These are phyloP conservation scores for Sorghum bicolor DNA, from an alignment of 176 grass and related monocot species.

Conservation along the genomic window DNA sequence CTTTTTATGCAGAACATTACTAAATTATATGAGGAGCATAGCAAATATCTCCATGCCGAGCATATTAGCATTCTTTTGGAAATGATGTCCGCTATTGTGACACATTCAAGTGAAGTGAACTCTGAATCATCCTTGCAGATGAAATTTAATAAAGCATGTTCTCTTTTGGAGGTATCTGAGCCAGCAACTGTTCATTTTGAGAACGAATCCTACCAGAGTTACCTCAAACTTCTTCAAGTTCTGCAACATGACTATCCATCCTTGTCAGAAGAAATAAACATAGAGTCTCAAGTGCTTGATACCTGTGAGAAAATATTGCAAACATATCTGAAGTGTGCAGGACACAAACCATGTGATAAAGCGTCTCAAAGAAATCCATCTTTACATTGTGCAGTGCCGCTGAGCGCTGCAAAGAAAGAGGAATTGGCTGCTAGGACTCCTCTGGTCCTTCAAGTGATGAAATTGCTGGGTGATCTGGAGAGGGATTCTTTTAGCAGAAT, in stretches of 20 bases:
- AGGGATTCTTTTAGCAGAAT: constrained; percentile 64
- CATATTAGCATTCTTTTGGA: constrained; percentile 81
- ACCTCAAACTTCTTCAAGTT: constrained; percentile 77
- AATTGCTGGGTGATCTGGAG: constrained; percentile 57
- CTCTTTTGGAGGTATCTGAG: constrained; percentile 86
- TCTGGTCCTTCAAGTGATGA: constrained; percentile 68
- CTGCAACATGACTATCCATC: constrained; percentile 51
- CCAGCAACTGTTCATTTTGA: constrained; percentile 90
- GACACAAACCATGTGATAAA: constrained; percentile 30
- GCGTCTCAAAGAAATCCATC: constrained; percentile 4
- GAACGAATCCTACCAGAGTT: constrained; percentile 79
- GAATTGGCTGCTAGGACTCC: constrained; percentile 74
- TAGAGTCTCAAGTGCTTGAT: constrained; percentile 57
- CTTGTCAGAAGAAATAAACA: constrained; percentile 56
- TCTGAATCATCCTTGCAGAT: constrained; percentile 51
- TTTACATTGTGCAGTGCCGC: constrained; percentile 60
- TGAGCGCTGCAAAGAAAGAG: constrained; percentile 75
- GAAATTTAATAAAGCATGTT: constrained; percentile 88
- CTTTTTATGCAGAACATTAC: constrained; percentile 57
- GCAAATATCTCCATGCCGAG: constrained; percentile 41
- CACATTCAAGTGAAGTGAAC: constrained; percentile 77
- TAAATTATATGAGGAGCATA: constrained; percentile 66
- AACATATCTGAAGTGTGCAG: constrained; percentile 75
- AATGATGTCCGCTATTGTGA: constrained; percentile 66
- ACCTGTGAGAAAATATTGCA: constrained; percentile 68